These are phyloP conservation scores for Paramecium octaurelia DNA, from an alignment of 73 alveolate genomes.

Conservation along the genomic window DNA sequence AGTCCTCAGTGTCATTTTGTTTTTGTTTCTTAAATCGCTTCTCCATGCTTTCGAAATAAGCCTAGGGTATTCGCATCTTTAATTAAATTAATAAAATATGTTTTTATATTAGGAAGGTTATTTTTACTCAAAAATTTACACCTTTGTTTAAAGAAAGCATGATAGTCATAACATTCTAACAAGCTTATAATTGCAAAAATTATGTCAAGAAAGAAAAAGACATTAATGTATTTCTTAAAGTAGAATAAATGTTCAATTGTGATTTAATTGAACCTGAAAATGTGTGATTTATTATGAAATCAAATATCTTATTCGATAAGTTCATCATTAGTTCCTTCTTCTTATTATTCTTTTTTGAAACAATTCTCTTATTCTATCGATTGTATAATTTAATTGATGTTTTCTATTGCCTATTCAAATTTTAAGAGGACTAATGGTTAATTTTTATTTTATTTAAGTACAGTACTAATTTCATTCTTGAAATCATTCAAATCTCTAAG, in stretches of 20 bases:
- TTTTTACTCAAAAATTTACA: background rate
- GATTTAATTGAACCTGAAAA: background rate
- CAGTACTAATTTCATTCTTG: background rate
- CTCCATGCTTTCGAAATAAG: background rate
- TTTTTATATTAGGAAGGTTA: background rate
- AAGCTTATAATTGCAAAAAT: background rate
- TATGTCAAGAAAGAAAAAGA: background rate
- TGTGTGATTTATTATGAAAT: background rate
- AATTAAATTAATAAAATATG: background rate
- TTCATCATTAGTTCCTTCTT: constrained; percentile 28
- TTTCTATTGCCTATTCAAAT: background rate
- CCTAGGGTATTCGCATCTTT: constrained; percentile 33
- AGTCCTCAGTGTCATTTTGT: background rate
- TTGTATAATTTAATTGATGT: background rate
- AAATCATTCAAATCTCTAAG: background rate
- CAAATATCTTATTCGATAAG: background rate
- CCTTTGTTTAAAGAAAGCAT: background rate
- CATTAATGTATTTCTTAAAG: background rate
- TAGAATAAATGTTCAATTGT: background rate
- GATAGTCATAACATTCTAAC: background rate
- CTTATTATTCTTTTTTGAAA: background rate
- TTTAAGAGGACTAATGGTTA: background rate
- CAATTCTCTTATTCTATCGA: background rate
- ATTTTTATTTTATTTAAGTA: background rate
- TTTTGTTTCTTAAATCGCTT: background rate